These are phyloP conservation scores for Claviceps sp. DNA, from an alignment of 2,329 filamentous ascomycete species.

Conservation along the genomic window DNA sequence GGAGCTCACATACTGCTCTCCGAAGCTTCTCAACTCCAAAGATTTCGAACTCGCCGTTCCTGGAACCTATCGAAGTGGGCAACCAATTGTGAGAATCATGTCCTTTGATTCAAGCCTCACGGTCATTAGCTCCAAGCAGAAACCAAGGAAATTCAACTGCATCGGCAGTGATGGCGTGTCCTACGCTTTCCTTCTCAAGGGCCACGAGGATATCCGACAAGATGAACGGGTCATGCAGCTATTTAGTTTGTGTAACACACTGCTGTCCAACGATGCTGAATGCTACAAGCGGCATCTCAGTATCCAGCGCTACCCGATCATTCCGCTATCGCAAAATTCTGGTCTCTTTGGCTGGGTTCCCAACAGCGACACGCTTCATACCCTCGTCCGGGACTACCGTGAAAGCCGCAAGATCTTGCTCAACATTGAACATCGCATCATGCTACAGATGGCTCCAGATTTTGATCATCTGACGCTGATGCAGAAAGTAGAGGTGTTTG, in stretches of 20 bases:
- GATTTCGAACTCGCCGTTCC: conserved; percentile 91
- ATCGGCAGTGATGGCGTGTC: conserved; percentile 77
- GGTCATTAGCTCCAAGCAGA: conserved; percentile 94
- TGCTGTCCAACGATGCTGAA: conserved; percentile 86
- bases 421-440: conserved; percentile 98
- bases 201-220: conserved; percentile 98
- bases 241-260: conserved; percentile 92
- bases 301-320: conserved; percentile 93
- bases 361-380: conserved; percentile 93
- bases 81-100: conserved; percentile 68
- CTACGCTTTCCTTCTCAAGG: conserved; percentile 88
- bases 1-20: conserved; percentile 93
- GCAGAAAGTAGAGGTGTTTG: conserved; percentile 99
- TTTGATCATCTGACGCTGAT: conserved; percentile 98
- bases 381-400: conserved; percentile 92
- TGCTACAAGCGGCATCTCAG: conserved; percentile 94
- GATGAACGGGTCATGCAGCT: conserved; percentile 99
- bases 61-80: conserved; percentile 74
- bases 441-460: conserved; percentile 99
- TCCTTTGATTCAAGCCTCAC: conserved; percentile 82
- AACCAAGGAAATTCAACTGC: conserved; percentile 75
- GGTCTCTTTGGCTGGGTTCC: conserved; percentile 93
- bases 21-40: conserved; percentile 72
- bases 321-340: conserved; percentile 90
- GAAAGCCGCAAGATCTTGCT: conserved; percentile 94